Conservation (phyloP, 371 early-diverging fungal species). For the Cokeromyces recurvatus region DNA sequence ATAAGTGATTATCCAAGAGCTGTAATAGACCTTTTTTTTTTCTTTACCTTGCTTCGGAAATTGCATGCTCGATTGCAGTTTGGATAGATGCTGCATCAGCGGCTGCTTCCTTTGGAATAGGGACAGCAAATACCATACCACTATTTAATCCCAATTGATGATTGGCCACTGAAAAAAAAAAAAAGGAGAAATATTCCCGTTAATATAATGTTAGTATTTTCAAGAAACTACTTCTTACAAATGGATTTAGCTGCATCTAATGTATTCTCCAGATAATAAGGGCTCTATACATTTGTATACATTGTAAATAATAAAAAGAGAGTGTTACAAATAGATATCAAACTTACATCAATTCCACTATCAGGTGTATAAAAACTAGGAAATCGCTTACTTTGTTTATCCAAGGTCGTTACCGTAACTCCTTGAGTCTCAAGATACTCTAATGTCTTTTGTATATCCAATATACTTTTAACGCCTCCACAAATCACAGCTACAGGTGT, state of each 20-base stretch:
- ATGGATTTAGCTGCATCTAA: conserved; percentile 69
- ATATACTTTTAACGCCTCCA: conserved; percentile 90
- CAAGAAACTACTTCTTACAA: no score
- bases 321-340: background rate
- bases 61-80: conserved; percentile 63
- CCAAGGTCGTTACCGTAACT: conserved; percentile 81
- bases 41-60: conserved; percentile 61
- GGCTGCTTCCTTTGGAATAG: conserved; percentile 75
- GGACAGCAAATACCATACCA: conserved; percentile 87
- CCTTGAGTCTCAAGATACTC: conserved; percentile 94
- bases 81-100: conserved; percentile 61
- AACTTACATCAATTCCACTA: conserved; percentile 60
- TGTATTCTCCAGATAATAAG: conserved; percentile 52
- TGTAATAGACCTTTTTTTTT: background rate
- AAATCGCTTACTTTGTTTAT: conserved; percentile 53
- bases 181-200: no score
- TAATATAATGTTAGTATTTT: no score
- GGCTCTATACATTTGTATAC: no score
- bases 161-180: conserved; percentile 52
- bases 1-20: background rate
- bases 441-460: conserved; percentile 86
- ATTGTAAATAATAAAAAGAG: background rate
- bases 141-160: conserved; percentile 58
- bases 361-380: conserved; percentile 88
- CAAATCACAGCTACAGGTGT: conserved; percentile 93